Conservation (phyloP, 768 basidiomycete species). For the Psilocybe sp. region DNA sequence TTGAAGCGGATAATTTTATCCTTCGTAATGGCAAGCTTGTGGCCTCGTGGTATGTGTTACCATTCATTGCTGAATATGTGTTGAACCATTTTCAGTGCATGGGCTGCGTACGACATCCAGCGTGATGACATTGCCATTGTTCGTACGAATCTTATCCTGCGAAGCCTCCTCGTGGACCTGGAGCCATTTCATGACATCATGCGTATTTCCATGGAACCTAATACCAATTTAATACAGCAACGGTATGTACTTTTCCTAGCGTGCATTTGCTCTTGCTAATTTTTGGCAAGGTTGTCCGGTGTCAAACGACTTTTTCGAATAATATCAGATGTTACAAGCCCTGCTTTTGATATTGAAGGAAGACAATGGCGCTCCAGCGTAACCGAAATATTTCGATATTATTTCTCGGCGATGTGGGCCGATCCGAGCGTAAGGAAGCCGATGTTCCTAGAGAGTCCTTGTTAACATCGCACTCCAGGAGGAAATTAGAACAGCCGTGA, state of each 20-base stretch:
- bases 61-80: background rate
- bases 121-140: conserved; percentile 48
- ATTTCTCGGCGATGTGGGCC: conserved; percentile 61
- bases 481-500: conserved; percentile 59
- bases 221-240: conserved; percentile 40
- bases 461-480: conserved; percentile 43
- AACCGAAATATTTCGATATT: conserved; percentile 53
- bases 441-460: background rate
- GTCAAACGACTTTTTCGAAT: conserved; percentile 60
- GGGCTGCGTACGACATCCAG: conserved; percentile 69
- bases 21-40: conserved; percentile 58
- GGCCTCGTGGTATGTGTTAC: conserved; percentile 50
- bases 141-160: conserved; percentile 54
- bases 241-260: conserved; percentile 35
- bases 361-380: conserved; percentile 68
- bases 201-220: conserved; percentile 32
- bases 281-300: conserved; percentile 42
- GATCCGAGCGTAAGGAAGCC: conserved; percentile 50
- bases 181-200: conserved; percentile 58
- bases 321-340: conserved; percentile 62
- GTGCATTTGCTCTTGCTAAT: background rate
- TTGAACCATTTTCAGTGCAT: conserved; percentile 41
- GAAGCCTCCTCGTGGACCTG: conserved; percentile 59
- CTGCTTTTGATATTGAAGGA: conserved; percentile 58
- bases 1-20: conserved; percentile 75